Conservation (phyloP, 2,329 filamentous ascomycete genomes). For the Neurospora sp. region DNA sequence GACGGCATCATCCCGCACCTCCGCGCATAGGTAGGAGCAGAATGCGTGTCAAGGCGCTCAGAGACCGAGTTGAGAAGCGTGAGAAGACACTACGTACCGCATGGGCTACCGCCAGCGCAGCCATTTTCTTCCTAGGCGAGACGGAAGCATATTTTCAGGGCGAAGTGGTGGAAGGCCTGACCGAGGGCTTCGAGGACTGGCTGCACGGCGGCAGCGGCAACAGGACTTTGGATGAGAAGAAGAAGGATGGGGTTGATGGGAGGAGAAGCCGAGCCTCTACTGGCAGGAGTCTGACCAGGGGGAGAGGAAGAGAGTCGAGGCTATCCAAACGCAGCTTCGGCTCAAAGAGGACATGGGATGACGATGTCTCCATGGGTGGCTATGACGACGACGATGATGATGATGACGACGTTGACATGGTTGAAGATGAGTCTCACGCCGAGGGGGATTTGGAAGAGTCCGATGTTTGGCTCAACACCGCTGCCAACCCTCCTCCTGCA, state of each 20-base stretch:
- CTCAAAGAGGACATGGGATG: neutral
- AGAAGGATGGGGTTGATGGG: neutral
- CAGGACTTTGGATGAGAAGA: conserved; percentile 10
- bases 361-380: neutral
- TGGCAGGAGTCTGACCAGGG: conserved; percentile 1
- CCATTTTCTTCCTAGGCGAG: conserved; percentile 82
- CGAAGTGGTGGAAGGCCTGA: conserved; percentile 74
- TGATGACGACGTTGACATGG: conserved; percentile 25
- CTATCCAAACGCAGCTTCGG: neutral
- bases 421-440: conserved; percentile 26
- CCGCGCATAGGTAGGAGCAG: conserved; percentile 50
- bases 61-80: conserved; percentile 54
- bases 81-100: conserved; percentile 64
- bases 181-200: conserved; percentile 72
- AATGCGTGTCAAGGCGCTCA: conserved; percentile 41
- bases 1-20: conserved; percentile 67
- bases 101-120: conserved; percentile 84
- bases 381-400: conserved; percentile 18
- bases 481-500: conserved; percentile 10
- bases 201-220: conserved; percentile 35
- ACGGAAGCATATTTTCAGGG: conserved; percentile 83
- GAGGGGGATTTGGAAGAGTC: conserved; percentile 22
- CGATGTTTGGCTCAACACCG: conserved; percentile 33
- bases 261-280: conserved; percentile 4
- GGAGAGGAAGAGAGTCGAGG: conserved; percentile 5